Percentiles rank a stretch among this genome's conserved stretches.
These are phyloP conservation scores for Auriculariales sp. DNA, from an alignment of 768 basidiomycete genomes.

Conservation along the genomic window DNA sequence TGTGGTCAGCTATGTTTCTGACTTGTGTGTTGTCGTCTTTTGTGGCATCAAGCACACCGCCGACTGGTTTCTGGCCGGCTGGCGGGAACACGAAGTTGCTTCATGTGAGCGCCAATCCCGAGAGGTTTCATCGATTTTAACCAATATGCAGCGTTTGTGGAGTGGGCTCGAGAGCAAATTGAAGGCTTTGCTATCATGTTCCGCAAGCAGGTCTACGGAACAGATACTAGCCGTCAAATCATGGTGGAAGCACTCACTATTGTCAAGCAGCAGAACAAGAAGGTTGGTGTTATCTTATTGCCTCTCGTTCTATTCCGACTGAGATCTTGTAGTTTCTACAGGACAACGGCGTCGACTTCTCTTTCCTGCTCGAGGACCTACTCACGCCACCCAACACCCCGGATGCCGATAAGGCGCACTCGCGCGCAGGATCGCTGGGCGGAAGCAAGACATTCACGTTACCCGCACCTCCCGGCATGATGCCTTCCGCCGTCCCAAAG, in stretches of 20 bases:
- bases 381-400: constrained; percentile 16
- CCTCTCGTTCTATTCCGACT: neutral
- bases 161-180: constrained; percentile 84
- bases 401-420: neutral
- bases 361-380: constrained; percentile 73
- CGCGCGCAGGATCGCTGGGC: neutral
- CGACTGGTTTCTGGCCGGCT: constrained; percentile 94
- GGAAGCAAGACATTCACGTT: neutral
- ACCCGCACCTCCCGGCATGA: neutral
- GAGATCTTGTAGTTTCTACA: constrained; percentile 47
- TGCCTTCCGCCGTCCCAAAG: neutral
- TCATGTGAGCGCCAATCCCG: constrained; percentile 47
- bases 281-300: constrained; percentile 31
- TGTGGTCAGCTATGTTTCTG: constrained; percentile 70
- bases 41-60: constrained; percentile 94
- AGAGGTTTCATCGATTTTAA: neutral
- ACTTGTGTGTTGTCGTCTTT: constrained; percentile 80
- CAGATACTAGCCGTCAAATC: constrained; percentile 54
- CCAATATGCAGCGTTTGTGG: constrained; percentile 58
- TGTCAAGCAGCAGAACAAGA: constrained; percentile 67
- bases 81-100: constrained; percentile 88
- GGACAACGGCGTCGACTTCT: constrained; percentile 90
- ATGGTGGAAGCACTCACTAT: constrained; percentile 69
- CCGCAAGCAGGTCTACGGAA: constrained; percentile 79
- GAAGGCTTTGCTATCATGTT: constrained; percentile 75